Conservation (phyloP, 768 basidiomycete genomes). For the Kondoa malvinella region DNA sequence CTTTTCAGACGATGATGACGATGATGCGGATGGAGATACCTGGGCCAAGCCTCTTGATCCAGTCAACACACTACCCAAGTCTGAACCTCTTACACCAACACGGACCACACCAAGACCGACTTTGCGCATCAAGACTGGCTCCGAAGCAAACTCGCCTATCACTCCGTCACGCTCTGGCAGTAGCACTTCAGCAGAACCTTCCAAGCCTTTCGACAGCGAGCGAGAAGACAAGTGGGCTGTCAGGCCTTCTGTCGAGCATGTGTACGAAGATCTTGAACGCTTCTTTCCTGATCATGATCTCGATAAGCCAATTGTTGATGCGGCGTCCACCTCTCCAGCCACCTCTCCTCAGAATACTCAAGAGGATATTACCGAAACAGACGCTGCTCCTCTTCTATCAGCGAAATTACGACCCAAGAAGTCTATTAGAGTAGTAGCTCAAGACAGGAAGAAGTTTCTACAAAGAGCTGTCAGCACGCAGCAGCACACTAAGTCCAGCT, state of each 20-base stretch:
- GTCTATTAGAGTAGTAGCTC: conserved; percentile 79
- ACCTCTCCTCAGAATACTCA: not conserved
- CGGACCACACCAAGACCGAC: not conserved
- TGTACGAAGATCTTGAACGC: conserved; percentile 77
- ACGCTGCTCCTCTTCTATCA: not conserved
- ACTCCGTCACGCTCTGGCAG: not conserved
- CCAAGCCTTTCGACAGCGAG: conserved; percentile 12
- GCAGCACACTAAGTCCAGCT: conserved; percentile 16
- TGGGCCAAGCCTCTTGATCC: conserved; percentile 12
- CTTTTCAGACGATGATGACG: conserved; percentile 13
- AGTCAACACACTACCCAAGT: conserved; percentile 4
- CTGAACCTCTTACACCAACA: not conserved
- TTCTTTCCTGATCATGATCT: conserved; percentile 95
- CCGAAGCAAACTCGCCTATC: not conserved
- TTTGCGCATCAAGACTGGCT: not conserved
- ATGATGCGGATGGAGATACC: conserved; percentile 15
- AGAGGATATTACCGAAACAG: not conserved
- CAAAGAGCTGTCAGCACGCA: conserved; percentile 45
- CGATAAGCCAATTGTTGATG: conserved; percentile 87
- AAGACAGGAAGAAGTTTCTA: conserved; percentile 62
- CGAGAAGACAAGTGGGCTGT: conserved; percentile 23
- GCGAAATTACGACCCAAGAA: conserved; percentile 41
- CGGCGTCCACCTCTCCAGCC: conserved; percentile 36
- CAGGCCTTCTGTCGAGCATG: conserved; percentile 45
- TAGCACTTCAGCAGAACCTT: not conserved